Evolutionary conservation across 139 green algal species (phyloP), one percentile per base, ranked within the genome.

Genomic region (Chlorella ohadii): DNA sequence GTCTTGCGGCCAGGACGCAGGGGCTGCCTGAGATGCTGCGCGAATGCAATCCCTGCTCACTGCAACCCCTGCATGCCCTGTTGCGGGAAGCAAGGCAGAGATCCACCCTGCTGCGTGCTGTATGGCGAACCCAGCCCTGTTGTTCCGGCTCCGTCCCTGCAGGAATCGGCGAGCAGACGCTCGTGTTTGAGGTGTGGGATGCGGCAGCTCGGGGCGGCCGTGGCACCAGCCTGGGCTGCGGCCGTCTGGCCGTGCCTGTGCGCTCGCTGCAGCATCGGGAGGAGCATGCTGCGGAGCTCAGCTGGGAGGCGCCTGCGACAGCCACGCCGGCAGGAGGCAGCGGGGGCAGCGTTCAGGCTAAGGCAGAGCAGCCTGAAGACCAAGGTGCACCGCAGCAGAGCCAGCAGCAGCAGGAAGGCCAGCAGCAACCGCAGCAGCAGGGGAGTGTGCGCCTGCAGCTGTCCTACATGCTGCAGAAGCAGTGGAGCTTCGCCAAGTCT

Each of bases 141-240:
- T n/a, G 44, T 51, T 51, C 44, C 9, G 44, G 7, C 7, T 51
- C 6, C 33, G 55, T 86, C 1, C 72, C 83, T 68, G 76, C 59
- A 82, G 59, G 33, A 12, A 15, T 44, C 17, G 55, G 6, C 5
- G 56, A 64, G 31, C 72, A 89, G 13, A 77, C 87, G 68, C 71
- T 95, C 31, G 23, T 78, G 28, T 5, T 89, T 4, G 73, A 85
- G 68, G 79, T 96, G 57, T 79, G 81, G 61, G 88, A 92, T 22
- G 86, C 72, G 19, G 87, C 83, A 6, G 85, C 67, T 0, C 70
- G 85, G 12, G 76, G 79, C 27, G 91, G 91, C 31, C 34, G 72
- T 1, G 88, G 88, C 7, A 39, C 55, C 5, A 25, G 77, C 22
- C 47, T 96, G 36, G 91, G 74, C 28, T 28, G 17, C 25, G 64